These are phyloP conservation scores for Monascus ruber DNA, from an alignment of 2,329 filamentous ascomycete species.

Conservation along the genomic window DNA sequence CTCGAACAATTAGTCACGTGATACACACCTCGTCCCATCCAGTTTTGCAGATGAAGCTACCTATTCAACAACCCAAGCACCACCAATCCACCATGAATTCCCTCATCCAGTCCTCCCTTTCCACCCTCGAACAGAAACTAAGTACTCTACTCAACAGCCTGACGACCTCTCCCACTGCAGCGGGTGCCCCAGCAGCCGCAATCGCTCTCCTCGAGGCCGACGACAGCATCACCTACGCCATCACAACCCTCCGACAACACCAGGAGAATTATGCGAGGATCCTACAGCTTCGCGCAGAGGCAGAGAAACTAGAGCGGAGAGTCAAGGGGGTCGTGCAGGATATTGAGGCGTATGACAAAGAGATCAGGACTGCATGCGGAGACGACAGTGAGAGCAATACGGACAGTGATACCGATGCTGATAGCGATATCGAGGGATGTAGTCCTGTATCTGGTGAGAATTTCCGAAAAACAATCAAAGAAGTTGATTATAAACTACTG, in stretches of 20 bases:
- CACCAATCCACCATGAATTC: conserved; percentile 25
- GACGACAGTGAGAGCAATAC: conserved; percentile 16
- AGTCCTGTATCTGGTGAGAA: conserved; percentile 2
- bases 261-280: conserved; percentile 35
- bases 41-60: no score
- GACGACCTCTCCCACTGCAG: conserved; percentile 33
- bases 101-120: conserved; percentile 27
- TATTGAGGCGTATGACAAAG: conserved; percentile 28
- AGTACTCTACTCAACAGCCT: conserved; percentile 30
- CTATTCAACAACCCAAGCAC: no score
- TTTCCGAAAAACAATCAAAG: conserved; percentile 12
- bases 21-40: no score
- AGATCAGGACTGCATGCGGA: conserved; percentile 24
- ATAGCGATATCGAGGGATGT: conserved; percentile 8
- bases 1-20: no score
- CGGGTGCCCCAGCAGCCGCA: conserved; percentile 31
- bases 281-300: conserved; percentile 29
- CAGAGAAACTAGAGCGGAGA: conserved; percentile 26
- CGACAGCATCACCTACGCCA: conserved; percentile 28
- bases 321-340: conserved; percentile 32
- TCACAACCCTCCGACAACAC: conserved; percentile 32
- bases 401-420: conserved; percentile 15
- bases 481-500: conserved; percentile 33
- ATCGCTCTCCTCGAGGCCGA: conserved; percentile 31
- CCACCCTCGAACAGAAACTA: conserved; percentile 31